These are phyloP conservation scores for Saksenaea oblongispora DNA, from an alignment of 371 early-diverging fungal species.

Conservation along the genomic window DNA sequence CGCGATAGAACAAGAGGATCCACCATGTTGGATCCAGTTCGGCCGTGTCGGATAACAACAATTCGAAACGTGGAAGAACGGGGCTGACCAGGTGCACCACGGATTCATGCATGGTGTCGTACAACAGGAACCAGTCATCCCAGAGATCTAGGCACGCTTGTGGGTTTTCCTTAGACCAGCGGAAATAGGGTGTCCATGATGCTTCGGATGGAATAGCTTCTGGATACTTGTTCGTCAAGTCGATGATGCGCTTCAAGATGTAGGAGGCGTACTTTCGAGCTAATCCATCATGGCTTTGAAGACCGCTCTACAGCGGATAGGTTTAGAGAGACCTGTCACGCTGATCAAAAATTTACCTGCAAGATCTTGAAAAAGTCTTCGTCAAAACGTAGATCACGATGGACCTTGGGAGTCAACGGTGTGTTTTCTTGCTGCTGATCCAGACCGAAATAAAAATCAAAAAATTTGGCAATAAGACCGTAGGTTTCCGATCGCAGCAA, in stretches of 20 bases:
- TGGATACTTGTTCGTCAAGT: conserved; percentile 35
- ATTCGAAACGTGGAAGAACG: conserved; percentile 43
- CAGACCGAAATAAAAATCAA: conserved; percentile 45
- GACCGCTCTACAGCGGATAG: conserved; percentile 49
- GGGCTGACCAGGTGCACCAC: conserved; percentile 57
- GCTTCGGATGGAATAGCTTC: neutral
- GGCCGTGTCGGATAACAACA: conserved; percentile 18
- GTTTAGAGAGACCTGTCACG: no score
- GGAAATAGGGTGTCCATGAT: conserved; percentile 42
- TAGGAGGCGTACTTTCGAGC: conserved; percentile 48
- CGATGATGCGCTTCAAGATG: conserved; percentile 46
- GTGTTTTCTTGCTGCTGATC: conserved; percentile 2
- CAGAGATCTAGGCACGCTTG: conserved; percentile 35
- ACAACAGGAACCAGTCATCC: conserved; percentile 62
- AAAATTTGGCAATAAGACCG: conserved; percentile 46
- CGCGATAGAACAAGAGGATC: conserved; percentile 42
- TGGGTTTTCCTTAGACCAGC: conserved; percentile 28
- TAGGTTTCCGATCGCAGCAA: conserved; percentile 43
- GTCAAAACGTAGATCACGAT: conserved; percentile 41
- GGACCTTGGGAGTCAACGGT: neutral
- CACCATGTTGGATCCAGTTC: conserved; percentile 46
- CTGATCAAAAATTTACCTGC: no score
- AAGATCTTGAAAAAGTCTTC: conserved; percentile 42
- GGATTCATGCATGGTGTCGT: conserved; percentile 60
- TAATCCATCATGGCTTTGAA: conserved; percentile 41